Base-by-base conservation (phyloP, 129 eudicot genomes). In the Flaveria brownii region DNA sequence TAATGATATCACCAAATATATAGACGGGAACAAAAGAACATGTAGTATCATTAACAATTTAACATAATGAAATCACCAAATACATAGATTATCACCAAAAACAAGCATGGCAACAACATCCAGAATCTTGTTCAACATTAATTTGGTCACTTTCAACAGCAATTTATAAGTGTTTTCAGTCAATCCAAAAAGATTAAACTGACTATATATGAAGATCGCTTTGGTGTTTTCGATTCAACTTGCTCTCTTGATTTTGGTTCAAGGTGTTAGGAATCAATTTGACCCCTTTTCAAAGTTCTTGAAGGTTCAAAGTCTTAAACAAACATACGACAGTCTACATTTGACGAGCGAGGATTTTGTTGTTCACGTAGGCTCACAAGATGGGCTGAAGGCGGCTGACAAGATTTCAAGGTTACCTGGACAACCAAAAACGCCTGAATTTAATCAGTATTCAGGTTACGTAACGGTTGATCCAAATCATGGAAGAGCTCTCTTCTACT, bases 391-490 rank as follows among this genome's bases (percentile, higher is more conserved):
- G 78, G 75, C 72, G 20, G 83, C 80, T 10, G 86, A 87, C 80
- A 84, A 74, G 88, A 87, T 90, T 22, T 16, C 42, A 23, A 28
- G 55, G n/a, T 75, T 90, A 70, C 90, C 90, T 0, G 92, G 92
- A 30, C 91, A 90, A 70, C 87, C 96, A 47, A 20, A 20, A n/a
- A 42, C 26, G 3, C 73, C 86, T 20, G 49, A 73, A 20, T 82
- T 90, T 71, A 52, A 73, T 71, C 96, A 85, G 25, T 90, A 90
- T 56, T 81, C 90, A 0, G 96, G 96, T 2, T 87, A 90, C 43
- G 82, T 87, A 1, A 86, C 87, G 0, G 87, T 88, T 30, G 87
- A 90, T 75, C 84, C 85, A 11, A 36, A 43, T 2, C 80, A 68
- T 8, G 88, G 87, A 10, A 73, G 83, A 82, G 88, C 90, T 22